A percentile compares a stretch with the other conserved stretches of the same genome.
Evolutionary conservation across 805 yeast species (phyloP).

Genomic region (Novakomyces olei): DNA sequence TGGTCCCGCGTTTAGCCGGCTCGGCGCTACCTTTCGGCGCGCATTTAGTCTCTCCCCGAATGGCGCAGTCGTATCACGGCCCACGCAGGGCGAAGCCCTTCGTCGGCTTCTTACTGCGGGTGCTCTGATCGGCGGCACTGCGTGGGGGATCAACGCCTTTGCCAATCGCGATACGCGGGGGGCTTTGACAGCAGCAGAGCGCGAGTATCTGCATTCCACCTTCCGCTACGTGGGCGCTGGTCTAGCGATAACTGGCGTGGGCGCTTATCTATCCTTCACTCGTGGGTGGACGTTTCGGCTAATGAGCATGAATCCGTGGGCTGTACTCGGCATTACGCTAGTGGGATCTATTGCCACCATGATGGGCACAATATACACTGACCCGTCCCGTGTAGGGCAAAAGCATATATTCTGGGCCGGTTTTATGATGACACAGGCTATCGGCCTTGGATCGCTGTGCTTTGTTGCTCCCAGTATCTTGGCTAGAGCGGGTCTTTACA

Average conservation of each 20-base stretch:
- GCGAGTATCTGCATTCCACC: background rate
- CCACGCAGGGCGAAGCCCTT: background rate
- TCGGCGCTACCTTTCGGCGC: too few species aligned
- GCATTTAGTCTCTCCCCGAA: too few species aligned
- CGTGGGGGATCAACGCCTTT: background rate
- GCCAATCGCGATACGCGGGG: background rate
- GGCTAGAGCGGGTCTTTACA: background rate
- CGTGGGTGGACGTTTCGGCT: background rate
- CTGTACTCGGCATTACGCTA: background rate
- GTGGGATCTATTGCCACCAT: background rate
- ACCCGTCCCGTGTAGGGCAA: background rate
- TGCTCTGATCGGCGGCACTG: background rate
- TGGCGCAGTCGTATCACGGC: background rate
- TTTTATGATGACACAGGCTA: background rate
- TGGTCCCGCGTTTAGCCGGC: too few species aligned
- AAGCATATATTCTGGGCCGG: background rate
- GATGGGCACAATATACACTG: background rate
- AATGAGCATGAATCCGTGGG: background rate
- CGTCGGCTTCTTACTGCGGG: background rate
- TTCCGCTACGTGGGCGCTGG: background rate
- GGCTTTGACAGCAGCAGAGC: background rate
- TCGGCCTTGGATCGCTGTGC: background rate
- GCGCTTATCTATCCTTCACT: background rate
- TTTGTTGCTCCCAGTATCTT: background rate
- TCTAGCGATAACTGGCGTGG: background rate